A percentile compares a stretch with the other conserved stretches of the same genome.
Conservation (phyloP, 768 basidiomycete genomes). For the Ramaria rubella region DNA sequence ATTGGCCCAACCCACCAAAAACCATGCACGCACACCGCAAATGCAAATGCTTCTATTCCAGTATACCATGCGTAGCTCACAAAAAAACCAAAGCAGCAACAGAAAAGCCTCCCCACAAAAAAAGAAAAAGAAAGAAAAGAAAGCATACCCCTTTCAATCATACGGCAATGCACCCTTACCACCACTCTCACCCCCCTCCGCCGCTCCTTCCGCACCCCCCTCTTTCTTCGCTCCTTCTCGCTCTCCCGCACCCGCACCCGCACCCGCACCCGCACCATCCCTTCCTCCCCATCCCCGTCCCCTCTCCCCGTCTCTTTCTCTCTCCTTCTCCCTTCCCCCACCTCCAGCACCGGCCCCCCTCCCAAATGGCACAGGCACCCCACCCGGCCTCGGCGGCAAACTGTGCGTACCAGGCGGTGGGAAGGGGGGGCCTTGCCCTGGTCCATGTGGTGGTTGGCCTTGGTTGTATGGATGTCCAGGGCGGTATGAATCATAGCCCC, state of each 20-base stretch:
- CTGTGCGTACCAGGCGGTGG: slow-evolving; percentile 6
- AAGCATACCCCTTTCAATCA: too few relatives aligned
- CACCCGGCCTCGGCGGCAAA: slow-evolving; percentile 3
- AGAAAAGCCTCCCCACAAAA: too few relatives aligned
- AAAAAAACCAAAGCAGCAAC: too few relatives aligned
- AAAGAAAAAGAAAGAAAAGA: too few relatives aligned
- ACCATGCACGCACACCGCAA: too few relatives aligned
- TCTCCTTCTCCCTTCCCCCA: background rate
- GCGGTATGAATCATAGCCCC: background rate
- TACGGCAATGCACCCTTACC: background rate
- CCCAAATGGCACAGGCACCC: background rate
- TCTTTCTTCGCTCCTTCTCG: background rate
- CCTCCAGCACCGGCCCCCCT: background rate
- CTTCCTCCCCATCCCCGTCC: background rate
- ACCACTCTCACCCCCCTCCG: too few relatives aligned
- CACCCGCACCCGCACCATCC: background rate
- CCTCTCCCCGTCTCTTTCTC: background rate
- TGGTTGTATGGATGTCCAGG: background rate
- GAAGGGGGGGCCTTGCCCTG: background rate
- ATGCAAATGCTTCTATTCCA: too few relatives aligned
- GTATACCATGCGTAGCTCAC: too few relatives aligned
- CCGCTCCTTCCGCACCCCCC: background rate
- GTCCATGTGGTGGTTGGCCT: background rate
- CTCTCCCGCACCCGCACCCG: background rate
- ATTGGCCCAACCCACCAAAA: too few relatives aligned